phyloP scores from a whole-genome alignment of 768 basidiomycete genomes.

The Tephrocybe sp. region DNA sequence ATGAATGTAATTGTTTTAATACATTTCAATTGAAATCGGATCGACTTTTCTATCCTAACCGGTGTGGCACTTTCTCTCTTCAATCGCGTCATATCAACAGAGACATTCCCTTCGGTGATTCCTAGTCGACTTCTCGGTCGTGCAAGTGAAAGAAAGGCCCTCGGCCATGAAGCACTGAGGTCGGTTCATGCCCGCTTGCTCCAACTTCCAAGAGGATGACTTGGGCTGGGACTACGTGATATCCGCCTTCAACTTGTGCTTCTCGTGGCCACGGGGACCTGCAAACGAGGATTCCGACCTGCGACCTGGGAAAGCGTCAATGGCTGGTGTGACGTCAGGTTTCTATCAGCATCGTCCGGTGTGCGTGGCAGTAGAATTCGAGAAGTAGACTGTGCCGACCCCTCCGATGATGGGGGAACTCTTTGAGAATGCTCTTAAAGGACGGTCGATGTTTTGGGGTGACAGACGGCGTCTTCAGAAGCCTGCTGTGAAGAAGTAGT shows the following conservation, averaged over 20 bases:
- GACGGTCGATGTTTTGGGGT: neutral
- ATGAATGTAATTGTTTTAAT: no score
- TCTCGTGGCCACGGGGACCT: neutral
- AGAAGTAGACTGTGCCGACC: neutral
- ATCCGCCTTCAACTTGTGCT: neutral
- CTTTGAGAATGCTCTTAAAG: neutral
- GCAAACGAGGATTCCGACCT: neutral
- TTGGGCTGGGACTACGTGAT: neutral
- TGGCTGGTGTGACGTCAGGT: neutral
- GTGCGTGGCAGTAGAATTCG: neutral
- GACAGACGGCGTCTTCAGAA: neutral
- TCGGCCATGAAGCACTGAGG: constrained; percentile 2
- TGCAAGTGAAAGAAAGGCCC: neutral
- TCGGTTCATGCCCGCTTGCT: neutral
- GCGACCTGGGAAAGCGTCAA: neutral
- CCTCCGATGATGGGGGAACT: constrained; percentile 11
- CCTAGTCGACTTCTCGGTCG: neutral
- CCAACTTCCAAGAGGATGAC: neutral
- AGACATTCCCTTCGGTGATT: no score
- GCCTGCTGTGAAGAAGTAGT: neutral
- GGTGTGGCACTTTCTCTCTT: no score
- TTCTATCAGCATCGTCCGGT: neutral
- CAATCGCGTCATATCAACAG: no score
- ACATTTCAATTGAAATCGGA: no score
- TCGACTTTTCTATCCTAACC: no score